A percentile compares a stretch with the other conserved stretches of the same genome.
Conservation (phyloP, 192 early-diverging fungal genomes). For the Podila horticola region DNA sequence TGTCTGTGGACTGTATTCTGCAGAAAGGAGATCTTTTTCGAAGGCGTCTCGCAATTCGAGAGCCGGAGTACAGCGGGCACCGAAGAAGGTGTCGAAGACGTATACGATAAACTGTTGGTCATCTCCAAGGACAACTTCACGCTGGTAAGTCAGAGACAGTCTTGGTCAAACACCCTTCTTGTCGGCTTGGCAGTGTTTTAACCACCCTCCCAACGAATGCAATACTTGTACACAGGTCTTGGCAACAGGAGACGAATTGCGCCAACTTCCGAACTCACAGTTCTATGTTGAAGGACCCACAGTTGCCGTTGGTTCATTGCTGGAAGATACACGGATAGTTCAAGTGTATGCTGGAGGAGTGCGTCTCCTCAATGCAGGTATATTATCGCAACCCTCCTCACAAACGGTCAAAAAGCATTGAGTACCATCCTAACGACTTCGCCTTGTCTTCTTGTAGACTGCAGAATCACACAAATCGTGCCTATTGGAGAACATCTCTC, state of each 20-base stretch:
- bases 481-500: constrained; percentile 55
- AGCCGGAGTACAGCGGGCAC: constrained; percentile 20
- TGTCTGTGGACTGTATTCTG: constrained; percentile 80
- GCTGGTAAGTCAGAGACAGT: constrained; percentile 57
- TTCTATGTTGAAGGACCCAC: constrained; percentile 84
- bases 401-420: no score
- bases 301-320: constrained; percentile 76
- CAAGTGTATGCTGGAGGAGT: constrained; percentile 87
- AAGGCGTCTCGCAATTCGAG: constrained; percentile 52
- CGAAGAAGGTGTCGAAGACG: constrained; percentile 32
- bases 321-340: constrained; percentile 78
- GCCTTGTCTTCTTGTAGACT: constrained; percentile 48
- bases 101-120: constrained; percentile 67
- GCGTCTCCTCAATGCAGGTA: constrained; percentile 74
- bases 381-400: not conserved
- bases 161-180: not conserved
- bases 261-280: constrained; percentile 76
- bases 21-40: constrained; percentile 57
- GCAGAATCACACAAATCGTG: constrained; percentile 62
- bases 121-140: constrained; percentile 73
- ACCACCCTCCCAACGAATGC: no score
- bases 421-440: not conserved
- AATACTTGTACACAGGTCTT: constrained; percentile 67
- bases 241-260: constrained; percentile 82
- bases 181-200: not conserved